Evolutionary conservation across 2,329 filamentous ascomycete species (phyloP), one percentile per base, ranked within the genome.

Genomic region (Thyridium curvatum): DNA sequence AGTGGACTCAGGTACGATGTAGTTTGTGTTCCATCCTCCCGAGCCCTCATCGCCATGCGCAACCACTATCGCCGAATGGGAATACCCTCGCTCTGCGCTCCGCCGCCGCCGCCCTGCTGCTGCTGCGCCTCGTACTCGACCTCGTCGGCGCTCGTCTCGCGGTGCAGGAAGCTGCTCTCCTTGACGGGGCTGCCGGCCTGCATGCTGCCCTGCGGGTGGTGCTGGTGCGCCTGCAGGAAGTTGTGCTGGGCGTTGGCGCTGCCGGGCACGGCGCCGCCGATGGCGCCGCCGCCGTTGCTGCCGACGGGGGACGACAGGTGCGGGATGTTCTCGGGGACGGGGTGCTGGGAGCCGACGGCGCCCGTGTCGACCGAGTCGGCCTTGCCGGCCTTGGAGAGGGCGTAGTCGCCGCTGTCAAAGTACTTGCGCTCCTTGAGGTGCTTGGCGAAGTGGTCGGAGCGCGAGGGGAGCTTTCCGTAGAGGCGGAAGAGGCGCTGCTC

Each of bases 351-450:
- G 55, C 93, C 93, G 56, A 98, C 87, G 56, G 84, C 84, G 58
- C 91, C 94, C 44, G 94, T 87, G 58, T 94, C 91, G 56, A 93
- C 85, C 59, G 93, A 86, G 57, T 90, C 86, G 62, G 88, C 89
- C 71, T 97, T 97, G 66, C 93, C 93, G 43, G 93, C 93, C 72
- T 96, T 95, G 65, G 86, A 91, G 69, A 95, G 86, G 58, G 90
- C 90, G 57, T 95, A 96, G 70, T 96, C 89, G 58, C 89, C 90
- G 44, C 86, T 93, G 71, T 96, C 89, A 66, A 96, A 96, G 71
- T 95, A 96, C 71, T 94, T 98, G 72, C 93, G 90, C 65, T 97
- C 93, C 77, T 96, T 96, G 60, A 97, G 79, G 62, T 97, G 94
- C 74, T 97, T 97, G 73, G 94, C 89, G 54, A 97, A 83, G 56